Conservation (phyloP, 73 alveolate genomes). For the Paramecium sonneborni region DNA sequence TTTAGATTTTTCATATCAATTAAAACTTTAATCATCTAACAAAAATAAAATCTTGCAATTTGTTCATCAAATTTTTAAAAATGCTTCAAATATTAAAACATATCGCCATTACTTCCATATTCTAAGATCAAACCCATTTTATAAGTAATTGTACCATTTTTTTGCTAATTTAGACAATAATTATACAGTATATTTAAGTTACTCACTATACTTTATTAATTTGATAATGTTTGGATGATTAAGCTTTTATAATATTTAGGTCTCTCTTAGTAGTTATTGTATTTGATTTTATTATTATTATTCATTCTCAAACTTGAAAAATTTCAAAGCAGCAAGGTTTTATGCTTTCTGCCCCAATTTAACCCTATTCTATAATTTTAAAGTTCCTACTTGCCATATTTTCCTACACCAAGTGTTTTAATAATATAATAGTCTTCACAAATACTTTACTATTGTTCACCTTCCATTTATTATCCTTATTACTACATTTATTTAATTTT, state of each 20-base stretch:
- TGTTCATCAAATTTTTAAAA: conserved; percentile 74
- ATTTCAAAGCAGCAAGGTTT: too few relatives aligned
- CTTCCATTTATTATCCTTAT: too few relatives aligned
- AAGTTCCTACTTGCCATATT: conserved; percentile 23
- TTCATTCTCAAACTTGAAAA: too few relatives aligned
- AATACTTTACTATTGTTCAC: background rate
- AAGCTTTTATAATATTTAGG: conserved; percentile 15
- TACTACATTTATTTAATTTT: too few relatives aligned
- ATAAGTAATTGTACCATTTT: conserved; percentile 46
- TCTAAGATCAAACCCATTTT: conserved; percentile 65
- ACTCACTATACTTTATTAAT: conserved; percentile 7
- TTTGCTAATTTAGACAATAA: background rate
- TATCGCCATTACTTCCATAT: conserved; percentile 71
- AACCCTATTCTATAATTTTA: too few relatives aligned
- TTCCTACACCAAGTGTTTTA: conserved; percentile 55
- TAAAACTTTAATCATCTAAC: conserved; percentile 75
- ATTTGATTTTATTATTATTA: too few relatives aligned
- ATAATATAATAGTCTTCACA: background rate
- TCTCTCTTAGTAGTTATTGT: conserved; percentile 65
- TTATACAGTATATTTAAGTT: background rate
- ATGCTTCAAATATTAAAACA: conserved; percentile 68
- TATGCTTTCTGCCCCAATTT: too few relatives aligned
- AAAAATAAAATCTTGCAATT: conserved; percentile 72
- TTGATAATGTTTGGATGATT: conserved; percentile 63
- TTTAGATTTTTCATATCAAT: conserved; percentile 76